These are phyloP conservation scores for Ilex asprella DNA, from an alignment of 257 asterid genomes.

Conservation along the genomic window DNA sequence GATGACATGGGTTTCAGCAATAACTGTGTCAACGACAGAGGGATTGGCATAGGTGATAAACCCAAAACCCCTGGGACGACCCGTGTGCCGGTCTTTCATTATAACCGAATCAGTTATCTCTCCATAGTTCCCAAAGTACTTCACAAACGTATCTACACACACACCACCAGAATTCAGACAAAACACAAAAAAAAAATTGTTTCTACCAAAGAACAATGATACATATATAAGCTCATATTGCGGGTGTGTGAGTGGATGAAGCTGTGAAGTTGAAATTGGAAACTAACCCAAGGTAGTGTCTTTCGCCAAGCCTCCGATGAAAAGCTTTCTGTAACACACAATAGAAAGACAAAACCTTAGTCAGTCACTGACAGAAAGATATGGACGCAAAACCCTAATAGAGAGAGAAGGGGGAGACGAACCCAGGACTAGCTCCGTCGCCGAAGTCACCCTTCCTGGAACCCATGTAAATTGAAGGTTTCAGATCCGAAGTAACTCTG, in stretches of 20 bases:
- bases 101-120: conserved; percentile 94
- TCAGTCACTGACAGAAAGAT: conserved; percentile 1
- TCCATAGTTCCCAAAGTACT: conserved; percentile 94
- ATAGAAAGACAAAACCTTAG: conserved; percentile 6
- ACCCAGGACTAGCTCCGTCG: conserved; percentile 98
- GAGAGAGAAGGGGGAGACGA: conserved; percentile 10
- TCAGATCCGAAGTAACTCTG: conserved; percentile 28
- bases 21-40: conserved; percentile 75
- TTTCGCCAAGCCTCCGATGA: conserved; percentile 88
- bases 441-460: conserved; percentile 76
- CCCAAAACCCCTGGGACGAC: conserved; percentile 94
- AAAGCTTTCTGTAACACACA: conserved; percentile 57
- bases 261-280: background rate
- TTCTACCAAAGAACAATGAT: background rate
- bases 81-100: conserved; percentile 86
- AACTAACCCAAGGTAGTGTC: conserved; percentile 70
- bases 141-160: conserved; percentile 62
- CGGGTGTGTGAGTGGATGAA: no score
- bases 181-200: background rate
- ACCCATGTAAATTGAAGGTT: conserved; percentile 43
- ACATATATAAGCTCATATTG: no score
- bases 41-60: conserved; percentile 87
- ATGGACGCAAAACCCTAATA: background rate
- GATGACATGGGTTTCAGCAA: conserved; percentile 76
- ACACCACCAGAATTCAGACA: no score